Conservation (phyloP, 2,329 filamentous ascomycete genomes). For the Fusarium haematococcum region DNA sequence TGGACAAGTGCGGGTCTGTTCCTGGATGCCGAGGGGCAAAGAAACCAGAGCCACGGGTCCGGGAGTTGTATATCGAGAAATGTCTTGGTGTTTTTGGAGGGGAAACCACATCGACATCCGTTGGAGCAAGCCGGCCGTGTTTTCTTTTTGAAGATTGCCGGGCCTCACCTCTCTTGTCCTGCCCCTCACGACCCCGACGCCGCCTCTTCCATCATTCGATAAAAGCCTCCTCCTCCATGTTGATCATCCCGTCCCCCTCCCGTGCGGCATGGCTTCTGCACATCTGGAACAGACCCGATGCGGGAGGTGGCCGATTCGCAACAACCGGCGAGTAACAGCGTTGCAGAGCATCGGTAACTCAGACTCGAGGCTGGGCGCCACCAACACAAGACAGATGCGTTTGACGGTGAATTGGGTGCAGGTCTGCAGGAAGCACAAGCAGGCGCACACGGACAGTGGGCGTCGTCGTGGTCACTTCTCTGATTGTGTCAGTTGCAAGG, state of each 20-base stretch:
- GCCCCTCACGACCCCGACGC: neutral
- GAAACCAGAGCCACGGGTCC: neutral
- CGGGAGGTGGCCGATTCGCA: conserved; percentile 10
- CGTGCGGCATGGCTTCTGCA: conserved; percentile 11
- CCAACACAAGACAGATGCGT: neutral
- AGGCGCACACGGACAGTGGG: neutral
- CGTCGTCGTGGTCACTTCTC: neutral
- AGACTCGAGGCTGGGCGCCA: neutral
- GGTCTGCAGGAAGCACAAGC: neutral
- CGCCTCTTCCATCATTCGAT: conserved; percentile 6
- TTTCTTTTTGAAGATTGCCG: neutral
- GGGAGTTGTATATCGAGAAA: neutral
- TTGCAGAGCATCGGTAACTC: neutral
- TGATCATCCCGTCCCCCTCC: neutral
- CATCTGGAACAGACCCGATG: neutral
- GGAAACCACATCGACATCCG: neutral
- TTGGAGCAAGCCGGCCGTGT: neutral
- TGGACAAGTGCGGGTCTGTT: neutral
- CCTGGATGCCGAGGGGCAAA: neutral
- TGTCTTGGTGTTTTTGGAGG: neutral
- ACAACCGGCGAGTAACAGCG: neutral
- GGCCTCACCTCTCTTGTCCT: neutral
- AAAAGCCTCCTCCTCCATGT: neutral
- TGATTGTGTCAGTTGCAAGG: neutral
- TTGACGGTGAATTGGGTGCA: neutral